Conservation (phyloP, 495 filamentous ascomycete species). For the Penicillium samsonianum region DNA sequence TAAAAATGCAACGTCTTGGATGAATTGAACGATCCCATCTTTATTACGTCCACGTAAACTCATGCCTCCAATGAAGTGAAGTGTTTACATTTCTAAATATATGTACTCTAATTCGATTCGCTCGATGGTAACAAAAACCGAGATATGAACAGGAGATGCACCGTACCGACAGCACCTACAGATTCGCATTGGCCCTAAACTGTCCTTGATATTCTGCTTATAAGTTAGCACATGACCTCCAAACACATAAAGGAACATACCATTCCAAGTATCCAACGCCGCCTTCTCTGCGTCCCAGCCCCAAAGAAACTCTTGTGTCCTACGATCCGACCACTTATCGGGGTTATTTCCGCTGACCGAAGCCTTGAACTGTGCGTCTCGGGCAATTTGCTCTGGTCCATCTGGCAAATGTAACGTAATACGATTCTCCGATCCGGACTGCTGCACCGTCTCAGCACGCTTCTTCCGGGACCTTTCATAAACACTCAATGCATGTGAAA, state of each 20-base stretch:
- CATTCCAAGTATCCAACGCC: slow-evolving; percentile 44
- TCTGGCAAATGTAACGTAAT: slow-evolving; percentile 56
- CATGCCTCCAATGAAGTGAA: neutral
- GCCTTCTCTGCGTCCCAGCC: slow-evolving; percentile 51
- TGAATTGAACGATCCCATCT: neutral
- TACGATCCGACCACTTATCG: slow-evolving; percentile 53
- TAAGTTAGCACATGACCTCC: slow-evolving; percentile 12
- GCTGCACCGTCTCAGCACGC: slow-evolving; percentile 53
- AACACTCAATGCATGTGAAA: slow-evolving; percentile 42
- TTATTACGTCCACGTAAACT: neutral
- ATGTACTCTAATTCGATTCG: neutral
- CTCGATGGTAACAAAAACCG: slow-evolving; percentile 2
- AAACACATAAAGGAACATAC: slow-evolving; percentile 25
- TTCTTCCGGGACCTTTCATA: slow-evolving; percentile 53
- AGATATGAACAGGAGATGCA: slow-evolving; percentile 11
- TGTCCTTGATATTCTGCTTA: neutral
- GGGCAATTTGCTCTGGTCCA: slow-evolving; percentile 51
- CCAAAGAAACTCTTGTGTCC: slow-evolving; percentile 48
- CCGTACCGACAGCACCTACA: slow-evolving; percentile 8
- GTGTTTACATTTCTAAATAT: neutral
- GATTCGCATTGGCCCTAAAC: slow-evolving; percentile 14
- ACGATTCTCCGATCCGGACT: slow-evolving; percentile 52
- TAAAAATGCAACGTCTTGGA: slow-evolving; percentile 8
- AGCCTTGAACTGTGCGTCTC: slow-evolving; percentile 47
- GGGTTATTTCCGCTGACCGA: slow-evolving; percentile 43